phyloP scores from a whole-genome alignment of 768 basidiomycete genomes.

The Boletus speciosus region DNA sequence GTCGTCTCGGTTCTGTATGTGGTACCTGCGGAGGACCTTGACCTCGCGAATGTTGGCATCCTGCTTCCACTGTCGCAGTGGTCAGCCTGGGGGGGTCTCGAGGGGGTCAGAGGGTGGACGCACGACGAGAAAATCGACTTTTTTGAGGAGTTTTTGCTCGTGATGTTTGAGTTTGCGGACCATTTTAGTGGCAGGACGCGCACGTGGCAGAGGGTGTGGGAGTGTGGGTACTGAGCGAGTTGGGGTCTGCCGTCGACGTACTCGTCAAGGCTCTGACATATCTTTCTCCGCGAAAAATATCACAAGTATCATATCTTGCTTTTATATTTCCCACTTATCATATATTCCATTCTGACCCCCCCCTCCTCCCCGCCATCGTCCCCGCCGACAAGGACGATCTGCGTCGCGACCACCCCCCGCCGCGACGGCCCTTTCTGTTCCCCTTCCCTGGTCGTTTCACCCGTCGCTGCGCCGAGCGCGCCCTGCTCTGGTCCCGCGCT shows the following conservation, averaged over 20 bases:
- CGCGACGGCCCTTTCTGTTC: conserved; percentile 4
- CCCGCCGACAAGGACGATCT: conserved; percentile 16
- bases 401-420: conserved; percentile 13
- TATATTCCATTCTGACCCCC: conserved; percentile 4
- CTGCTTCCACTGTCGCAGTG: conserved; percentile 79
- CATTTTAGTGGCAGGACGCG: conserved; percentile 38
- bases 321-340: conserved; percentile 17
- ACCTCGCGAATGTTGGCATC: conserved; percentile 89
- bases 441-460: conserved; percentile 2
- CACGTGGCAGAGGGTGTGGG: conserved; percentile 34
- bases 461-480: conserved; percentile 1
- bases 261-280: conserved; percentile 28
- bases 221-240: conserved; percentile 19
- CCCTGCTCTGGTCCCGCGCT: not conserved
- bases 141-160: conserved; percentile 91
- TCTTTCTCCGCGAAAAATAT: conserved; percentile 26
- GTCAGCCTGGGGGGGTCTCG: not conserved
- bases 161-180: conserved; percentile 95
- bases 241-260: conserved; percentile 30
- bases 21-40: conserved; percentile 92
- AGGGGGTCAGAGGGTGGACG: conserved; percentile 23
- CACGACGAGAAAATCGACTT: conserved; percentile 95
- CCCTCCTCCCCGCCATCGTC: not conserved
- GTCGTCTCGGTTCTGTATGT: conserved; percentile 91
- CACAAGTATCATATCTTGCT: conserved; percentile 27